Percentiles rank a stretch among this genome's conserved stretches.
Conservation (phyloP, 2,329 filamentous ascomycete species). For the Cytospora piceicola region DNA sequence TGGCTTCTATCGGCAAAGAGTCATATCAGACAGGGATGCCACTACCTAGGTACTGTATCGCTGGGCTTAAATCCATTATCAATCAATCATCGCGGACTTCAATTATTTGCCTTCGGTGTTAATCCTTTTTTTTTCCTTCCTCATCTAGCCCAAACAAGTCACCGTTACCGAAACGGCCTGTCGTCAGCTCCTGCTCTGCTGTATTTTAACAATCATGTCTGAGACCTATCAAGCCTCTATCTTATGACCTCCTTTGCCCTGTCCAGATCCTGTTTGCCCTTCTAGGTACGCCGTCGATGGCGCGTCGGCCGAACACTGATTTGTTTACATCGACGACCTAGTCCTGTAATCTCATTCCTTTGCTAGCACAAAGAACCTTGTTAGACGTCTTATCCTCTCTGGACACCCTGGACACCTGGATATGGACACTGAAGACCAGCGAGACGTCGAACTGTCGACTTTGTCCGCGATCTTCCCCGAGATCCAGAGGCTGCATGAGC, state of each 20-base stretch:
- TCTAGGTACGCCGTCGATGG: constrained; percentile 4
- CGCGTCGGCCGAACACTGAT: background rate
- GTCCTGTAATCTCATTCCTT: constrained; percentile 1
- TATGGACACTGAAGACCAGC: constrained; percentile 50
- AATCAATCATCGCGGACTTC: constrained; percentile 7
- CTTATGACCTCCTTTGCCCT: constrained; percentile 9
- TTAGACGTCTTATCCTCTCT: background rate
- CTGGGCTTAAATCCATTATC: constrained; percentile 3
- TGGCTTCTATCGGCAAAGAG: constrained; percentile 22
- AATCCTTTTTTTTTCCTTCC: too few relatives aligned
- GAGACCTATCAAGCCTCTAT: background rate
- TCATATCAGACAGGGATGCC: background rate
- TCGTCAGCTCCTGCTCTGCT: constrained; percentile 13
- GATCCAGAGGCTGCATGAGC: constrained; percentile 50
- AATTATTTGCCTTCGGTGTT: background rate
- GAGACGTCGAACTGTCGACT: constrained; percentile 62
- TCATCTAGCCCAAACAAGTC: too few relatives aligned
- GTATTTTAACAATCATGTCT: constrained; percentile 20
- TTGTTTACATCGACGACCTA: constrained; percentile 3
- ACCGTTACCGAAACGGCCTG: constrained; percentile 1
- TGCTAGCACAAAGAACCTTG: background rate
- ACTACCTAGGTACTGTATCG: background rate
- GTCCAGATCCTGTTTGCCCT: background rate
- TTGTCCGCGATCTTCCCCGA: constrained; percentile 71
- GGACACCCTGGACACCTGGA: background rate